phyloP scores from a whole-genome alignment of 768 basidiomycete species.

The Lactarius indigo region DNA sequence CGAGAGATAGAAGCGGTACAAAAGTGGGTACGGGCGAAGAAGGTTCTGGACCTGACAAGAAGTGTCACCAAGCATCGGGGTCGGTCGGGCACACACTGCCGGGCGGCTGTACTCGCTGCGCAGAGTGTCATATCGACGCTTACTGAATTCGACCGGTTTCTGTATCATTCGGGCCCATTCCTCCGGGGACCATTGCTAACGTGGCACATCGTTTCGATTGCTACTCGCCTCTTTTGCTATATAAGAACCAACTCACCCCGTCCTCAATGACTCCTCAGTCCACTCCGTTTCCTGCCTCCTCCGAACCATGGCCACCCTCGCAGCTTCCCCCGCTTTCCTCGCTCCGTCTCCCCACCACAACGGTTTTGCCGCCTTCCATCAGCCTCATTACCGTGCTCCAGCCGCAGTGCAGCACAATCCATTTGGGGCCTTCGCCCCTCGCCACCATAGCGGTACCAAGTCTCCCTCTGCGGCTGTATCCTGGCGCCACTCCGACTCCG shows the following conservation, averaged over 20 bases:
- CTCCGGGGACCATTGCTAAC: background rate
- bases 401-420: background rate
- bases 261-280: background rate
- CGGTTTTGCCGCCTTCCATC: background rate
- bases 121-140: background rate
- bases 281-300: background rate
- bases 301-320: conserved; percentile 19
- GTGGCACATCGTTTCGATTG: background rate
- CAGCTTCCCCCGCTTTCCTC: background rate
- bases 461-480: conserved; percentile 9
- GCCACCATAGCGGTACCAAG: background rate
- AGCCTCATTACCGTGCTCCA: background rate
- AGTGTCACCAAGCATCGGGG: background rate
- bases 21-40: background rate
- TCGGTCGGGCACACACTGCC: background rate
- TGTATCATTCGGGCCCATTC: background rate
- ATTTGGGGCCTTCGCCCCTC: conserved; percentile 19
- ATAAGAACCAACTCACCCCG: background rate
- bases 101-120: background rate
- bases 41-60: conserved; percentile 1
- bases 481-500: conserved; percentile 18
- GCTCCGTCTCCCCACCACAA: too few relatives aligned
- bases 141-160: background rate
- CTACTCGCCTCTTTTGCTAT: background rate
- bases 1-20: background rate